phyloP scores from a whole-genome alignment of 768 basidiomycete species.

The Lepiota brunneoincarnata region DNA sequence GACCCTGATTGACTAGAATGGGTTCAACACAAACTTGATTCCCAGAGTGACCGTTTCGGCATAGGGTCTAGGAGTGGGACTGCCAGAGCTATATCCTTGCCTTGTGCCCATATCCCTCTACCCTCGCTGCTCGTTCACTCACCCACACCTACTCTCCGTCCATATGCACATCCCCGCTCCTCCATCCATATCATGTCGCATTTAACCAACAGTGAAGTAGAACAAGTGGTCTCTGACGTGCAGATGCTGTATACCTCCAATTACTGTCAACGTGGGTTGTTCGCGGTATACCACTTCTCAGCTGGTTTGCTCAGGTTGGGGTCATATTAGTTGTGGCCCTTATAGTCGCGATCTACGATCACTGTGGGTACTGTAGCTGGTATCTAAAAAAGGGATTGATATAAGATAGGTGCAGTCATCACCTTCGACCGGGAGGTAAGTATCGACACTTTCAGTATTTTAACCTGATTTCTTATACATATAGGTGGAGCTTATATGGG shows the following conservation, averaged over 20 bases:
- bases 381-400: not conserved
- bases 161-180: too few species aligned
- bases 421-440: slow-evolving; percentile 22
- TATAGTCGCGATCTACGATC: slow-evolving; percentile 21
- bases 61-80: not conserved
- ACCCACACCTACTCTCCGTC: too few species aligned
- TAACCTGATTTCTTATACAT: not conserved
- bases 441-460: not conserved
- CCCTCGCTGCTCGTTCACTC: too few species aligned
- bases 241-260: slow-evolving; percentile 14
- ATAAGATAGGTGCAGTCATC: slow-evolving; percentile 10
- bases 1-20: too few species aligned
- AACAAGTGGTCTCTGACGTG: not conserved
- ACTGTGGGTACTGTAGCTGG: slow-evolving; percentile 13
- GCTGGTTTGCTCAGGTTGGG: not conserved
- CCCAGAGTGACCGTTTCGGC: not conserved
- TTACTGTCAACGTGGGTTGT: slow-evolving; percentile 22
- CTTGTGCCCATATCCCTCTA: too few species aligned
- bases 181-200: too few species aligned
- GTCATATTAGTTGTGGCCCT: slow-evolving; percentile 17
- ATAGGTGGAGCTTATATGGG: slow-evolving; percentile 24
- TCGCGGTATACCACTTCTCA: not conserved
- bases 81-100: too few species aligned
- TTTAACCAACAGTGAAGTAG: too few species aligned
- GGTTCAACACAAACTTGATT: too few species aligned